A percentile compares a stretch with the other conserved stretches of the same genome.
phyloP scores from a whole-genome alignment of 1,284 basidiomycete species.

The Apiotrichum domesticum region DNA sequence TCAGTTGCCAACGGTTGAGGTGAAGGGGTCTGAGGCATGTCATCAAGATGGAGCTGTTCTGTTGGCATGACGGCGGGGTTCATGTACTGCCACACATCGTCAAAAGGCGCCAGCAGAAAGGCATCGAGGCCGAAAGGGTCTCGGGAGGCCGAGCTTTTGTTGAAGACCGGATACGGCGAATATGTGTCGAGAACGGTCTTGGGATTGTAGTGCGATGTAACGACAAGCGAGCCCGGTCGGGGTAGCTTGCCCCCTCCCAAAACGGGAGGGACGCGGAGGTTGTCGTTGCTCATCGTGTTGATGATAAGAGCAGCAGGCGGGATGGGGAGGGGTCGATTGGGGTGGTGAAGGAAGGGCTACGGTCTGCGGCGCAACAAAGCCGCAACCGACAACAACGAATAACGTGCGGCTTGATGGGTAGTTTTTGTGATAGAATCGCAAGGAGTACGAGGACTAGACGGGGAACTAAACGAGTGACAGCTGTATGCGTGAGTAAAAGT shows the following conservation, averaged over 20 bases:
- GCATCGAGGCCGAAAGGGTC: slow-evolving; percentile 40
- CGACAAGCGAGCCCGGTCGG: slow-evolving; percentile 1
- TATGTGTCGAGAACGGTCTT: slow-evolving; percentile 21
- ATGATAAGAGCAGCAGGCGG: too few species aligned
- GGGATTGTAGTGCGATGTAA: slow-evolving; percentile 1
- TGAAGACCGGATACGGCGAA: slow-evolving; percentile 39
- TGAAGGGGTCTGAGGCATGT: slow-evolving; percentile 1
- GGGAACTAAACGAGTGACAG: too few species aligned
- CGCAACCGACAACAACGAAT: too few species aligned
- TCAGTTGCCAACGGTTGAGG: slow-evolving; percentile 1
- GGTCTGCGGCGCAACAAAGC: neutral
- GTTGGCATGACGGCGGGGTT: slow-evolving; percentile 16
- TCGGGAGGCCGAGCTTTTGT: slow-evolving; percentile 13
- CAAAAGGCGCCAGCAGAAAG: slow-evolving; percentile 36
- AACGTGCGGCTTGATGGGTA: too few species aligned
- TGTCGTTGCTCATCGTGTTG: slow-evolving; percentile 5
- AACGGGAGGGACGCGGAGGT: slow-evolving; percentile 5
- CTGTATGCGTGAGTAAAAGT: too few species aligned
- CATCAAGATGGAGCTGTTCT: slow-evolving; percentile 5
- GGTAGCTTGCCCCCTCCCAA: slow-evolving; percentile 1
- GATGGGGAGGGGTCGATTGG: neutral
- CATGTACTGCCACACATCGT: slow-evolving; percentile 34
- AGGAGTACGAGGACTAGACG: too few species aligned
- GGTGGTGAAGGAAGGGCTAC: neutral
- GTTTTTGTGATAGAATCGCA: too few species aligned